phyloP scores from a whole-genome alignment of 202 grass and related monocot species.

The Setaria italica region DNA sequence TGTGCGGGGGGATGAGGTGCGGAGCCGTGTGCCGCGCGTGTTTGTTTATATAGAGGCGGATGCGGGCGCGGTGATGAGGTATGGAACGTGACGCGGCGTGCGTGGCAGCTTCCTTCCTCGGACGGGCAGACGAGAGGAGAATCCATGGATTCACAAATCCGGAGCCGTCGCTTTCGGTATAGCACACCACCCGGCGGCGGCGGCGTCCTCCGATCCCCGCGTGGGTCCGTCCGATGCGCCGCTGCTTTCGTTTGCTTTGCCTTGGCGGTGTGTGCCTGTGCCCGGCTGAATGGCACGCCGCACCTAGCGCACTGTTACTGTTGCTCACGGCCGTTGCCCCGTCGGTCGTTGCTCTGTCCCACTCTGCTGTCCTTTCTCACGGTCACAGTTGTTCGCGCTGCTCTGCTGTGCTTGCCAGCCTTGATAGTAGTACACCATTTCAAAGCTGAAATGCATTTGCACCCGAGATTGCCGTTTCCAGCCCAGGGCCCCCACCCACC shows the following conservation, averaged over 20 bases:
- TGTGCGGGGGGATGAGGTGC: not conserved
- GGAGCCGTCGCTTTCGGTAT: constrained; percentile 29
- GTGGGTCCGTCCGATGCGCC: not conserved
- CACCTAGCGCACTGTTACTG: no score
- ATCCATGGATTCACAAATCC: constrained; percentile 36
- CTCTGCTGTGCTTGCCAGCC: no score
- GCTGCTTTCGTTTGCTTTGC: not conserved
- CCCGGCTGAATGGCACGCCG: no score
- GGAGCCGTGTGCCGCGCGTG: constrained; percentile 34
- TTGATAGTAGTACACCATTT: no score
- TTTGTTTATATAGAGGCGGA: constrained; percentile 47
- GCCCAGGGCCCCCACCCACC: no score
- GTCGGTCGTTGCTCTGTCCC: no score
- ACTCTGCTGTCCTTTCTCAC: no score
- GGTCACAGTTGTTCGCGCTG: no score
- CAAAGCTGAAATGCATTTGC: no score
- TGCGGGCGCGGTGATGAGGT: no score
- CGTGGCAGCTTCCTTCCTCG: constrained; percentile 30
- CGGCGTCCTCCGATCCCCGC: not conserved
- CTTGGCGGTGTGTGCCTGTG: not conserved
- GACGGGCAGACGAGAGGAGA: not conserved
- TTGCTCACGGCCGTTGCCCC: no score
- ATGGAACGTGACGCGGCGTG: not conserved
- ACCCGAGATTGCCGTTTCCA: no score
- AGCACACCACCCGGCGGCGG: not conserved